A percentile compares a stretch with the other conserved stretches of the same genome.
Evolutionary conservation across 2,329 filamentous ascomycete species (phyloP).

Genomic region (Septoria petroselini): DNA sequence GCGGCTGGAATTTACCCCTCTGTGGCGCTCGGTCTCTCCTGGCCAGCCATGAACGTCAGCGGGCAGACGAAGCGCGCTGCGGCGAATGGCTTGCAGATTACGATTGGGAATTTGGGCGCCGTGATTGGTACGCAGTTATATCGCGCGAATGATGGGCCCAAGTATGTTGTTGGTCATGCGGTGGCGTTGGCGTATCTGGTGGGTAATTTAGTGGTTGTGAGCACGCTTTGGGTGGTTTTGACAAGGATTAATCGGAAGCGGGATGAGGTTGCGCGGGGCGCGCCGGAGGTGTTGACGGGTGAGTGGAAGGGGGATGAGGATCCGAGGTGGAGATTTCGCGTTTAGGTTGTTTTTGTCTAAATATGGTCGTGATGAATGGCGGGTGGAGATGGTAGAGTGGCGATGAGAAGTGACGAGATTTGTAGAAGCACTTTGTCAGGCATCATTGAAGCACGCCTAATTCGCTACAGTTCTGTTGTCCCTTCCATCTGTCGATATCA

Average conservation of each 20-base stretch:
- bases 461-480: not conserved
- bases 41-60: slow-evolving; percentile 69
- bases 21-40: slow-evolving; percentile 61
- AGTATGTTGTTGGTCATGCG: slow-evolving; percentile 64
- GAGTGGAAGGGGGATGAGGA: slow-evolving; percentile 63
- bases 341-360: no score
- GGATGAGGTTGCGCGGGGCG: slow-evolving; percentile 45
- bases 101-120: slow-evolving; percentile 66
- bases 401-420: no score
- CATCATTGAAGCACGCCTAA: no score
- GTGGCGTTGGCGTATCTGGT: slow-evolving; percentile 64
- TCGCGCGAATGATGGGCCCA: slow-evolving; percentile 57
- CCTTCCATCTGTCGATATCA: not conserved
- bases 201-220: slow-evolving; percentile 56
- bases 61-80: slow-evolving; percentile 65
- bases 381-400: no score
- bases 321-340: slow-evolving; percentile 60
- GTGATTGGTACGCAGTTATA: slow-evolving; percentile 70
- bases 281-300: slow-evolving; percentile 49
- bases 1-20: slow-evolving; percentile 64
- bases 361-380: no score
- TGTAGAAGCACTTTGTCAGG: no score
- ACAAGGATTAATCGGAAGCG: slow-evolving; percentile 58
- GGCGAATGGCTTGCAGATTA: slow-evolving; percentile 69
- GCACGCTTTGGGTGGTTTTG: slow-evolving; percentile 53